A percentile compares a stretch with the other conserved stretches of the same genome.
phyloP scores from a whole-genome alignment of 345 rosid genomes.

The Pugionium dolabratum region DNA sequence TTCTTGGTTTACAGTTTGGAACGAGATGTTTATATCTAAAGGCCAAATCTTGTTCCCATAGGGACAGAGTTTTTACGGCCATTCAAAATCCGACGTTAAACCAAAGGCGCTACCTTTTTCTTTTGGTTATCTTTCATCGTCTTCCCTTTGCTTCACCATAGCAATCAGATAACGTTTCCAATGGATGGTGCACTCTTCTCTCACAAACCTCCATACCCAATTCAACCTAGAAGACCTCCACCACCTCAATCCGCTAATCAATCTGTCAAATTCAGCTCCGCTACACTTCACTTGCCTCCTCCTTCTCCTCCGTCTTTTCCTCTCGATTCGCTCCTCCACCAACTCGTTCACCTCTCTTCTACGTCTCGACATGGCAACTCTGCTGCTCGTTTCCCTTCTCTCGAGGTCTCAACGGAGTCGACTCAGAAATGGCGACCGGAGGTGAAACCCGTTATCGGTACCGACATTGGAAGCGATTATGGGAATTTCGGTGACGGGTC shows the following conservation, averaged over 20 bases:
- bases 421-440: constrained; percentile 37
- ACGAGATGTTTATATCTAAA: neutral
- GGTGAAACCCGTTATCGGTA: constrained; percentile 36
- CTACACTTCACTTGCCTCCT: constrained; percentile 59
- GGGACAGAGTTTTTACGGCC: constrained; percentile 31
- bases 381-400: constrained; percentile 48
- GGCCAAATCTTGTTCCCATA: constrained; percentile 28
- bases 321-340: constrained; percentile 72
- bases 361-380: constrained; percentile 33
- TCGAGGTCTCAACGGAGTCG: constrained; percentile 41
- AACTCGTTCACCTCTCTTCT: constrained; percentile 74
- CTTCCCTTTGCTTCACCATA: constrained; percentile 5
- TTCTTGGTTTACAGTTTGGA: neutral
- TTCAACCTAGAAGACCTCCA: constrained; percentile 46
- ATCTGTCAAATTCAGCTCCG: constrained; percentile 62
- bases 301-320: constrained; percentile 55
- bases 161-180: constrained; percentile 31
- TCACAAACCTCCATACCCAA: constrained; percentile 55
- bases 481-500: constrained; percentile 37
- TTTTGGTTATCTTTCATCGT: constrained; percentile 4
- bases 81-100: constrained; percentile 9
- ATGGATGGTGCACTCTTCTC: constrained; percentile 81
- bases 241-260: constrained; percentile 37
- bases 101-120: constrained; percentile 28
- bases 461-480: constrained; percentile 38